Evolutionary conservation across 2,329 filamentous ascomycete species (phyloP), one percentile per base, ranked within the genome.

Genomic region (Ophiostoma tasmaniense): DNA sequence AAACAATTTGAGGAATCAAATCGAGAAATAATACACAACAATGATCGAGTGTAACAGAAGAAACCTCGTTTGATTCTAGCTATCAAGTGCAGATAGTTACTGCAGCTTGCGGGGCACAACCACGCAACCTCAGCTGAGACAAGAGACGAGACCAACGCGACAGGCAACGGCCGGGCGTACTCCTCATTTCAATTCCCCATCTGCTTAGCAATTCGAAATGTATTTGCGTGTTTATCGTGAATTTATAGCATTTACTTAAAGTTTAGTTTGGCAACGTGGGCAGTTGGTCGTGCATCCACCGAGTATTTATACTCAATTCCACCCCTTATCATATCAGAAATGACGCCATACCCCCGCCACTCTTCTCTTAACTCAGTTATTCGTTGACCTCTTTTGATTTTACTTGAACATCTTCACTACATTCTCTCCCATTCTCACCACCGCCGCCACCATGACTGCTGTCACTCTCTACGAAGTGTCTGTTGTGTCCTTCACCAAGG

Each of bases 381-480:
- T 45, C 3, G 42, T 20, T 45, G 2, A 25, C n/a, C 22, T 55
- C 3, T 2, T 25, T 61, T 25, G 11, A 30, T 30, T 59, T 25
- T 14, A 13, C 2, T 59, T 59, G 11, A 11, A 1, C 14, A 13
- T 61, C 8, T 61, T 61, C 20, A 59, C 10, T 59, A 28, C 8
- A 59, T 20, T 20, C 8, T 28, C 1, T 14, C 6, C 2, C 25
- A 28, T 20, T 30, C 22, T 30, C 25, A 30, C n/a, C 22, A 30
- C 25, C 7, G 30, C 55, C 25, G 25, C 55, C 55, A 61, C 11
- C 8, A 79, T 78, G 76, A 66, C 76, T 22, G 71, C 73, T 17
- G 35, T 76, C 45, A 74, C 72, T 8, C 68, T 79, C 55, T 76
- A 78, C 72, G 75, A 78, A 39, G 67, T 71, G 20, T 74, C 73